Evolutionary conservation across 306 rosid genomes (phyloP), one percentile per base, ranked within the genome.

Genomic region (Malus sieversii): DNA sequence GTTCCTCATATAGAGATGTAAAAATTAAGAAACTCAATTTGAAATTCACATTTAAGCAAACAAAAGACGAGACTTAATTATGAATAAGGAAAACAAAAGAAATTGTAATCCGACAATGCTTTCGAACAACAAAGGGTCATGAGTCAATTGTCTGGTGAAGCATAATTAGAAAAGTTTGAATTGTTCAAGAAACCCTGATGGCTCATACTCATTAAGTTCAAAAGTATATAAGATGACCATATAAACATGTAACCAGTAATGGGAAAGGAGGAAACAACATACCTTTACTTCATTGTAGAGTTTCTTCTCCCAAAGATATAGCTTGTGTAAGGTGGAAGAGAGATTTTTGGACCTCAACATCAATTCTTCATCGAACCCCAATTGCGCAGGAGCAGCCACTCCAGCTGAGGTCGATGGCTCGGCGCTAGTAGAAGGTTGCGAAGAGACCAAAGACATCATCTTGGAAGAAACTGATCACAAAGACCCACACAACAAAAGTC

Each of bases 291-390:
- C 98, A 64, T 85, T 65, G 60, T 75, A 89, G 74, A 96, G 98
- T 77, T 96, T 96, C 98, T 90, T 96, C 87, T 96, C 99, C 98
- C 99, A 96, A 44, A 96, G 95, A 84, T 83, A 79, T 58, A 96
- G 80, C 88, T 96, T 96, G 51, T 85, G 93, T 71, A 96, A 86
- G 4, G 98, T 96, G 30, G 97, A 85, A 59, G 98, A 92, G 70
- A 96, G 96, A 76, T 86, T 87, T 74, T 81, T 85, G 13, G 96
- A 83, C 72, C 89, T 82, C 66, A 77, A 71, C 25, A 75, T 71
- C 67, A 88, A 55, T 61, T 86, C 97, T 82, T 86, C 90, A 45
- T 83, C 84, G 35, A 81, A 53, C 72, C 71, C 83, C 80, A 77
- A 22, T 42, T 75, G 85, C 52, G 86, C 69, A 22, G 86, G 72